phyloP scores from a whole-genome alignment of 148 eudicot species.

The Spergularia bocconei region DNA sequence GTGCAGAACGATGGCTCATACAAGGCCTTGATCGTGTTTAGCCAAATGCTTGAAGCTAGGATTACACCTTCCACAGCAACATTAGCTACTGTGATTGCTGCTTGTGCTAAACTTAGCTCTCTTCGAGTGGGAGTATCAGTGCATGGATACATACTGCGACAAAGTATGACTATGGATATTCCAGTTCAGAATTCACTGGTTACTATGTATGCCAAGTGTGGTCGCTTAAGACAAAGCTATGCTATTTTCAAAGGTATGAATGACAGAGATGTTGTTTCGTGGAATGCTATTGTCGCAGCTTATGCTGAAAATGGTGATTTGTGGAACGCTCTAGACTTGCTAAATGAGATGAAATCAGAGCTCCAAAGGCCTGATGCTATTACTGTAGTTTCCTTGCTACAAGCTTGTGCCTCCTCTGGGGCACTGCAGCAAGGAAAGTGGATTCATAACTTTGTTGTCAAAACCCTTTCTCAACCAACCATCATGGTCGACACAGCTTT shows the following conservation, averaged over 20 bases:
- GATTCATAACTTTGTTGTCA: slow-evolving; percentile 60
- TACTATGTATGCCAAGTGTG: slow-evolving; percentile 77
- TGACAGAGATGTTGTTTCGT: slow-evolving; percentile 71
- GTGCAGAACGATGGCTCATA: slow-evolving; percentile 66
- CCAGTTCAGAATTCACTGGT: slow-evolving; percentile 68
- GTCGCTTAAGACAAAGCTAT: slow-evolving; percentile 43
- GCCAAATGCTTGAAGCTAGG: slow-evolving; percentile 43
- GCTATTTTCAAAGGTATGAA: slow-evolving; percentile 51
- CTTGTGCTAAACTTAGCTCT: slow-evolving; percentile 61
- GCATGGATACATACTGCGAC: slow-evolving; percentile 64
- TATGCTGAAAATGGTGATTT: slow-evolving; percentile 67
- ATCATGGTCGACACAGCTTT: slow-evolving; percentile 61
- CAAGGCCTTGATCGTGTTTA: slow-evolving; percentile 51
- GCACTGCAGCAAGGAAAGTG: slow-evolving; percentile 78
- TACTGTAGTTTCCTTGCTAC: slow-evolving; percentile 67
- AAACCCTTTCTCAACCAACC: slow-evolving; percentile 50
- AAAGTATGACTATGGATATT: slow-evolving; percentile 42
- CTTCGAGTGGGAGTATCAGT: slow-evolving; percentile 51
- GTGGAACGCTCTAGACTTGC: slow-evolving; percentile 44
- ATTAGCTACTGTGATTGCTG: slow-evolving; percentile 64
- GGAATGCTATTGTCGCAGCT: slow-evolving; percentile 85
- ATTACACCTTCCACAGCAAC: slow-evolving; percentile 53
- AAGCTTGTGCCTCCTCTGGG: slow-evolving; percentile 75
- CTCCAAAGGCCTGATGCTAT: slow-evolving; percentile 53
- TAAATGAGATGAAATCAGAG: slow-evolving; percentile 59